These are phyloP conservation scores for Chrysoporthe austroafricana DNA, from an alignment of 2,329 filamentous ascomycete genomes.

Conservation along the genomic window DNA sequence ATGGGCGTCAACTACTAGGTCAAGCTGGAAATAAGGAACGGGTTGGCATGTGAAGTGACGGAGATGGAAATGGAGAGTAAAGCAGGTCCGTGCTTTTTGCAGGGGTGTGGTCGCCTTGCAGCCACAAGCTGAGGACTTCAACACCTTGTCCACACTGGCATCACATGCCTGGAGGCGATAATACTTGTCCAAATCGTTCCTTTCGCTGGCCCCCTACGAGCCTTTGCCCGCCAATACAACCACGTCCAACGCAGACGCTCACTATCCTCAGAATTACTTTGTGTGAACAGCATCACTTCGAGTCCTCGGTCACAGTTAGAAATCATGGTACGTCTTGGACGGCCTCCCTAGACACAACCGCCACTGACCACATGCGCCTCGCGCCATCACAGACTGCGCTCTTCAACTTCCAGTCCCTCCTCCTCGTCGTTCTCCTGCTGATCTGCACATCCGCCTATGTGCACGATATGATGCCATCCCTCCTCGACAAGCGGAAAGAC, in stretches of 20 bases:
- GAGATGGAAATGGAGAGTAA: background rate
- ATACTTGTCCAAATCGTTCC: slow-evolving; percentile 4
- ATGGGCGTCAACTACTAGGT: background rate
- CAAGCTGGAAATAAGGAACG: background rate
- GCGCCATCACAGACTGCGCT: slow-evolving; percentile 80
- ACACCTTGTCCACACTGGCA: slow-evolving; percentile 25
- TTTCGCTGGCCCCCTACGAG: background rate
- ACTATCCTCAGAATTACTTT: background rate
- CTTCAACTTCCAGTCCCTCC: slow-evolving; percentile 97
- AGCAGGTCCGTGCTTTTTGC: slow-evolving; percentile 17
- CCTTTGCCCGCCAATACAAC: background rate
- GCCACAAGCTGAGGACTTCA: slow-evolving; percentile 7
- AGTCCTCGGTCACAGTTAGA: background rate
- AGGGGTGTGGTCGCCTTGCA: slow-evolving; percentile 14
- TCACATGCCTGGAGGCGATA: slow-evolving; percentile 10
- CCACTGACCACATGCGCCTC: slow-evolving; percentile 23
- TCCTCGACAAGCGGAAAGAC: slow-evolving; percentile 86
- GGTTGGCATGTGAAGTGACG: slow-evolving; percentile 11
- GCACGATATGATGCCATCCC: slow-evolving; percentile 84
- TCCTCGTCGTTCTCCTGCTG: slow-evolving; percentile 90
- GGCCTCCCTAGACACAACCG: background rate
- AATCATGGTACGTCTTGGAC: slow-evolving; percentile 34
- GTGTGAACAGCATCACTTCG: background rate
- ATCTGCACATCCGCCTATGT: slow-evolving; percentile 96
- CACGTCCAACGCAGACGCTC: background rate